Evolutionary conservation across 495 filamentous ascomycete genomes (phyloP).

Genomic region (Lineolata rhizophorae): DNA sequence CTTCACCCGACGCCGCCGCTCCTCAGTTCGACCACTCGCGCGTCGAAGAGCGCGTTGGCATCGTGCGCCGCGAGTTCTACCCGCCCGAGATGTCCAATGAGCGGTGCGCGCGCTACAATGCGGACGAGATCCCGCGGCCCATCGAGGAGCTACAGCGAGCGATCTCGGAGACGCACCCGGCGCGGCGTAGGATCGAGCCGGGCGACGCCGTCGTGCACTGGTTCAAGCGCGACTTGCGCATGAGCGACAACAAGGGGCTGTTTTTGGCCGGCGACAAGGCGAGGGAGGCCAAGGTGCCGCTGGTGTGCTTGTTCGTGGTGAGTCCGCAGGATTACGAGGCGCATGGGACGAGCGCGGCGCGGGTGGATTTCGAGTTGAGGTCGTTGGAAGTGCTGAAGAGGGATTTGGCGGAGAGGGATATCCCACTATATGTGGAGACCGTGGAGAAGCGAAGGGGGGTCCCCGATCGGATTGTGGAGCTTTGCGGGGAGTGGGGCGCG

Average conservation of each 20-base stretch:
- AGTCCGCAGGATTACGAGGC: constrained; percentile 75
- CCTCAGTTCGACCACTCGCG: constrained; percentile 13
- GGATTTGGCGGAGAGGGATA: constrained; percentile 47
- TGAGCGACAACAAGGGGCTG: constrained; percentile 52
- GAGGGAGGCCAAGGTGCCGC: constrained; percentile 35
- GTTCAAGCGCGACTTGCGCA: constrained; percentile 71
- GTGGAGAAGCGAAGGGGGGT: constrained; percentile 42
- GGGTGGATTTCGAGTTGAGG: constrained; percentile 63
- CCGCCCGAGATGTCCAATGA: constrained; percentile 65
- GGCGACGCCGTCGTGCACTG: constrained; percentile 62
- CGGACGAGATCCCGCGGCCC: constrained; percentile 42
- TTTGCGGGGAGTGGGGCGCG: constrained; percentile 52
- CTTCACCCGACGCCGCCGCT: too few species aligned
- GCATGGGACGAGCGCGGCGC: constrained; percentile 45
- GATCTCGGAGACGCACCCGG: constrained; percentile 9
- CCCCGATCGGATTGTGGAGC: constrained; percentile 38
- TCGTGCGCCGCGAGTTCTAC: constrained; percentile 46
- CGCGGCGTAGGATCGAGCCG: constrained; percentile 19
- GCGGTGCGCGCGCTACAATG: constrained; percentile 48
- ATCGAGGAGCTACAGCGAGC: constrained; percentile 23
- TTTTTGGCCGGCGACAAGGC: constrained; percentile 45
- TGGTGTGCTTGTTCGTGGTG: constrained; percentile 60
- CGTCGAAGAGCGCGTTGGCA: constrained; percentile 11
- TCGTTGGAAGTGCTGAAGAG: constrained; percentile 39
- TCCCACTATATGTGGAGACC: constrained; percentile 59